phyloP scores from a whole-genome alignment of 2,329 filamentous ascomycete species.

The Colletotrichum sp. region DNA sequence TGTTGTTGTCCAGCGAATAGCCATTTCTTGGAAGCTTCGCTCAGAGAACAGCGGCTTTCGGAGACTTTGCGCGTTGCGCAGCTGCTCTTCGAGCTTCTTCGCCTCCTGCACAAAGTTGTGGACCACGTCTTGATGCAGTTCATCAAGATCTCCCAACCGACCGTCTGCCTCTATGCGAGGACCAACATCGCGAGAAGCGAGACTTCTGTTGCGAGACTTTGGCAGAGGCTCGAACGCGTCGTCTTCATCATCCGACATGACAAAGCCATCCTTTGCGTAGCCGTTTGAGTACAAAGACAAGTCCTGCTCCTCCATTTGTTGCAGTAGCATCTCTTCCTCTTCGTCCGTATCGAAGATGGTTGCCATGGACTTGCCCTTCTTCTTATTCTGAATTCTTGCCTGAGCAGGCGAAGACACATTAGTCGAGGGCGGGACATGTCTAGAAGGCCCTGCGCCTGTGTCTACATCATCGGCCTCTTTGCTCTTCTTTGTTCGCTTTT shows the following conservation, averaged over 20 bases:
- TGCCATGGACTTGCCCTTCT: conserved; percentile 32
- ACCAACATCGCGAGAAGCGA: conserved; percentile 41
- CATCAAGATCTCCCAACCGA: conserved; percentile 57
- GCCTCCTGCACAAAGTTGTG: conserved; percentile 69
- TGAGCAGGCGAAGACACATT: conserved; percentile 56
- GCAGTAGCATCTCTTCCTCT: conserved; percentile 21
- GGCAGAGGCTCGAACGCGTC: conserved; percentile 52
- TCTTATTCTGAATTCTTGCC: conserved; percentile 21
- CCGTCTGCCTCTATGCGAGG: conserved; percentile 64
- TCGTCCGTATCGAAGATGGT: conserved; percentile 22
- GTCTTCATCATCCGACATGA: conserved; percentile 46
- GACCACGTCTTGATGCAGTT: conserved; percentile 68
- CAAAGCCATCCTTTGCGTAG: conserved; percentile 56
- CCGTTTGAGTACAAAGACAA: conserved; percentile 44
- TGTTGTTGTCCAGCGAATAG: conserved; percentile 68
- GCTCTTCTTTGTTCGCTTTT: conserved; percentile 41
- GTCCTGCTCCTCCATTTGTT: conserved; percentile 40
- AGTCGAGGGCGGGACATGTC: conserved; percentile 41
- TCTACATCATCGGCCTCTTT: conserved; percentile 33
- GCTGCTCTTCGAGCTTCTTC: conserved; percentile 60
- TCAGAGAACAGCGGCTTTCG: conserved; percentile 71
- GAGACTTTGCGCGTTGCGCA: conserved; percentile 64
- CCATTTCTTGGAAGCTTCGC: conserved; percentile 74
- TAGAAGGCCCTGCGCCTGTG: conserved; percentile 20
- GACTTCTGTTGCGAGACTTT: conserved; percentile 26